phyloP scores from a whole-genome alignment of 257 asterid genomes.

The Leptodermis oblonga region DNA sequence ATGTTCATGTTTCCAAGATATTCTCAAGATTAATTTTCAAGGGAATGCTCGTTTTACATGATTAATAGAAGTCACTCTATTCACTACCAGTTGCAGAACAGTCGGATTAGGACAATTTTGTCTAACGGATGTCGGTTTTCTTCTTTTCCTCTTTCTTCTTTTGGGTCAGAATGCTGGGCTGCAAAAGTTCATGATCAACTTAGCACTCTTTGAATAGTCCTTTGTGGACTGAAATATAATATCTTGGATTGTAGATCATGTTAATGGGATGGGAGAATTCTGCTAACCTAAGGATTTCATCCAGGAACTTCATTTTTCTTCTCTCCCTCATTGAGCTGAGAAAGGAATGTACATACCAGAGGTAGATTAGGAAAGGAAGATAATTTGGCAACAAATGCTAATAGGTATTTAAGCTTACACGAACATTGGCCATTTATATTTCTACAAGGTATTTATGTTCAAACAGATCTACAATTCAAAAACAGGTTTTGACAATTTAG shows the following conservation, averaged over 20 bases:
- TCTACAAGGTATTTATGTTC: neutral
- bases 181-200: too few relatives aligned
- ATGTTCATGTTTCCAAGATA: neutral
- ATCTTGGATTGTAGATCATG: too few relatives aligned
- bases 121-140: too few relatives aligned
- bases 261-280: too few relatives aligned
- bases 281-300: neutral
- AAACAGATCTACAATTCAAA: neutral
- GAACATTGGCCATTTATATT: neutral
- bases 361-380: neutral
- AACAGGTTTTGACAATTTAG: neutral
- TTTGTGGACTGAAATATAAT: too few relatives aligned
- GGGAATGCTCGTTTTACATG: too few relatives aligned
- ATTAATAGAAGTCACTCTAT: too few relatives aligned
- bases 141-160: too few relatives aligned
- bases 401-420: neutral
- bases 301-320: neutral
- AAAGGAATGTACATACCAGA: neutral
- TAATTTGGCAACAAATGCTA: neutral
- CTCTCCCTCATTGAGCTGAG: neutral
- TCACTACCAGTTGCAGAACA: too few relatives aligned
- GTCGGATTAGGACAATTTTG: too few relatives aligned
- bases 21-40: neutral
- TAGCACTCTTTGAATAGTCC: too few relatives aligned
- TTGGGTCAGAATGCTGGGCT: too few relatives aligned